Percentiles rank a stretch among this genome's conserved stretches.
These are phyloP conservation scores for Protomyces arabidopsidicola DNA, from an alignment of 1,139 yeast genomes.

Conservation along the genomic window DNA sequence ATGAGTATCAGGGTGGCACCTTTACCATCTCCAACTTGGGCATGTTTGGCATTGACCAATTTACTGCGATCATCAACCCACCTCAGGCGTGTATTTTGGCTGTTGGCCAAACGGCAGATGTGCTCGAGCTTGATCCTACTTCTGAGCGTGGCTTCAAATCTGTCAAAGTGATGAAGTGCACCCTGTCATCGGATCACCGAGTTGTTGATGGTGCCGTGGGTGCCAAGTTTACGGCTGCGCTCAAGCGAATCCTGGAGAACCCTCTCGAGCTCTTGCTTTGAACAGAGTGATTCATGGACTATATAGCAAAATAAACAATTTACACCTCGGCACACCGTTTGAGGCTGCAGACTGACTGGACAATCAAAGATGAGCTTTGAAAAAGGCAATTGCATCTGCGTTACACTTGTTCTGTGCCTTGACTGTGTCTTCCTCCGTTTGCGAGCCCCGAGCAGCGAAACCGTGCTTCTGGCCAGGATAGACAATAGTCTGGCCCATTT, in stretches of 20 bases:
- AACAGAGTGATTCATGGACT: neutral
- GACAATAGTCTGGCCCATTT: conserved; percentile 19
- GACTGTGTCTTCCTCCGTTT: neutral
- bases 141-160: conserved; percentile 88
- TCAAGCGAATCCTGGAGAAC: conserved; percentile 87
- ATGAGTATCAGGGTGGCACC: conserved; percentile 99
- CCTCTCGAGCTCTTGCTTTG: conserved; percentile 89
- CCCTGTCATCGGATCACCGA: conserved; percentile 98
- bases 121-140: conserved; percentile 86
- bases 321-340: neutral
- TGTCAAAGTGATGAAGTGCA: conserved; percentile 83
- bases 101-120: conserved; percentile 85
- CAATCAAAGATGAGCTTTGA: neutral
- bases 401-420: neutral
- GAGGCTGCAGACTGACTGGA: neutral
- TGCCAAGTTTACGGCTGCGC: conserved; percentile 91
- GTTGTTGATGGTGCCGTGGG: conserved; percentile 96
- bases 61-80: conserved; percentile 96
- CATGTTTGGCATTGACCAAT: conserved; percentile 85
- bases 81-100: conserved; percentile 95
- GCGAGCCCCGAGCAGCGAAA: conserved; percentile 19
- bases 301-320: neutral
- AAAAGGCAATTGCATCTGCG: neutral
- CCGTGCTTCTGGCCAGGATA: conserved; percentile 31
- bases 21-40: conserved; percentile 97